These are phyloP conservation scores for Serendipita sp. DNA, from an alignment of 768 basidiomycete genomes.

Conservation along the genomic window DNA sequence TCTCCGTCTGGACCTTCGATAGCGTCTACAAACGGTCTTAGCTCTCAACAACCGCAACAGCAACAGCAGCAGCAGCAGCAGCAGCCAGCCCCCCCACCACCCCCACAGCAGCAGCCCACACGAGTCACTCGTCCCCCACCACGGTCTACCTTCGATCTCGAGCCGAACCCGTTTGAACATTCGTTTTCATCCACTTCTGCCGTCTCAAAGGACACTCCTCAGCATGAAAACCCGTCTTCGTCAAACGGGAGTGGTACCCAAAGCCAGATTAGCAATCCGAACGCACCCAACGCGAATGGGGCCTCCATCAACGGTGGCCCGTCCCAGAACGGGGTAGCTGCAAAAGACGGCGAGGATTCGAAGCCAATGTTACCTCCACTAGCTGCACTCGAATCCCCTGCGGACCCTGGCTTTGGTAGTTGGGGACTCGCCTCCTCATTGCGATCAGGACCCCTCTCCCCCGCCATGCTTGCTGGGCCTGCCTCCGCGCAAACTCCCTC, in stretches of 20 bases:
- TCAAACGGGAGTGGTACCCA: conserved; percentile 11
- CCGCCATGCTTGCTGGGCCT: conserved; percentile 90
- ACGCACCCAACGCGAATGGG: conserved; percentile 8
- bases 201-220: conserved; percentile 17
- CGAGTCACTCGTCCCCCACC: conserved; percentile 21
- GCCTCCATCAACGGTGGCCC: not conserved
- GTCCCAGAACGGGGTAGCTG: not conserved
- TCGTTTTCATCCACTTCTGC: conserved; percentile 51
- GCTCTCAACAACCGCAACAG: not conserved
- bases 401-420: conserved; percentile 32
- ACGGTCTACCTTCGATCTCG: conserved; percentile 55
- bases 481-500: conserved; percentile 25
- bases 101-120: not conserved
- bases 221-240: conserved; percentile 13
- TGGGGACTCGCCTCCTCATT: conserved; percentile 65
- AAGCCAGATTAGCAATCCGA: conserved; percentile 16
- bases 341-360: conserved; percentile 22
- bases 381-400: conserved; percentile 38
- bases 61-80: not conserved
- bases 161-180: conserved; percentile 91
- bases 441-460: conserved; percentile 83
- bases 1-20: not conserved
- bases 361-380: conserved; percentile 73
- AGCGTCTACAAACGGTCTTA: not conserved
- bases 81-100: not conserved